Evolutionary conservation across 208 protist species (phyloP), one percentile per base, ranked within the genome.

Genomic region (Leptomonas pyrrhocoris): DNA sequence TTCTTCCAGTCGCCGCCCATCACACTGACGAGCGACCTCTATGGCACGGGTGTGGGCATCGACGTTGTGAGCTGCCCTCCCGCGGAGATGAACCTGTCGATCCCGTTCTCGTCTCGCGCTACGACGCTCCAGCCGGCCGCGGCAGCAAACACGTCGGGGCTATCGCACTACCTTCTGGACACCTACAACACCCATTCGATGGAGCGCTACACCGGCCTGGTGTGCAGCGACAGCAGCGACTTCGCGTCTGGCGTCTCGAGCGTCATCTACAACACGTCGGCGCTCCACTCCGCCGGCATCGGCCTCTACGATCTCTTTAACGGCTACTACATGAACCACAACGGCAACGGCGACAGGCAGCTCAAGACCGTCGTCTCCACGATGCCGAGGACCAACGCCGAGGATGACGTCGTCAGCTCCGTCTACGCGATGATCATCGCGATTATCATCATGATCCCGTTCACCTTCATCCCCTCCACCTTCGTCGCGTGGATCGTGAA

Each of bases 401-500:
- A 90, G 74, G 62, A 81, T 2, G 63, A 64, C 48, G 54, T 71
- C 27, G 72, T 25, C 45, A 36, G 64, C 62, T 59, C 71, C 13
- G 50, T 88, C 19, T 79, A 88, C 50, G 65, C 76, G 1, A 55
- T 95, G 27, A 69, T 93, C 34, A 81, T 89, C 25, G 57, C 72
- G 28, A 83, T 92, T 46, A 74, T 79, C 62, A 80, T 92, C 23
- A 89, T 83, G 70, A 83, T 92, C 53, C 91, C 88, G 25, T 89
- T 93, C 64, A 81, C 81, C 15, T 88, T 92, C 59, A 82, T 93
- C 58, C 85, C 88, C 11, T 80, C 84, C 19, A 90, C 78, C 40
- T 79, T 81, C 38, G 80, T 96, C 2, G 60, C 74, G 23, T 94
- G 85, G 81, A 56, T 94, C 12, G 89, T 96, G 53, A 93, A 83